These are phyloP conservation scores for Seiridium cupressi DNA, from an alignment of 2,329 filamentous ascomycete genomes.

Conservation along the genomic window DNA sequence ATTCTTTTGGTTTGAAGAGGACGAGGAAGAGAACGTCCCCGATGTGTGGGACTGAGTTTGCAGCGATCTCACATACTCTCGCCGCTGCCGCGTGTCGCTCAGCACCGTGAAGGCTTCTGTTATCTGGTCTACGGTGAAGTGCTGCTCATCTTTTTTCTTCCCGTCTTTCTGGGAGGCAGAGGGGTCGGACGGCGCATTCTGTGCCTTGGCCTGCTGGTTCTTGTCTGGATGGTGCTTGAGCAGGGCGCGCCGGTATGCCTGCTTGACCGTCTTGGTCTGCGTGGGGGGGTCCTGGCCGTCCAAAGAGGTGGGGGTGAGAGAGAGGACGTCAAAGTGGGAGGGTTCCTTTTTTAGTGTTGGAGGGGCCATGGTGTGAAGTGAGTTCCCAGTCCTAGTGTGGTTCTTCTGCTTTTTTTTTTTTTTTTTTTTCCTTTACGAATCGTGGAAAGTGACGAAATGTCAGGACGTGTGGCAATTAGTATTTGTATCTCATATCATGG, in stretches of 20 bases:
- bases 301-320: constrained; percentile 48
- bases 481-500: not conserved
- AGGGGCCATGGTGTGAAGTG: constrained; percentile 19
- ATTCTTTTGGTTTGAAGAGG: not conserved
- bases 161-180: constrained; percentile 8
- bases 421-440: too few relatives aligned
- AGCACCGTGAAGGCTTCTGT: constrained; percentile 57
- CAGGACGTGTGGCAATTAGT: not conserved
- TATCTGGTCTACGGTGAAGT: constrained; percentile 63
- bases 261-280: constrained; percentile 48
- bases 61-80: constrained; percentile 53
- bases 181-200: constrained; percentile 6
- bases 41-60: constrained; percentile 18
- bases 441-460: too few relatives aligned
- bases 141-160: not conserved
- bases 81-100: constrained; percentile 45
- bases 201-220: constrained; percentile 17
- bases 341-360: constrained; percentile 28
- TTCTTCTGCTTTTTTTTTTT: too few relatives aligned
- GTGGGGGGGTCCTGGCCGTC: constrained; percentile 39
- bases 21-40: constrained; percentile 6
- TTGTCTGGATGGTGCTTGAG: constrained; percentile 68
- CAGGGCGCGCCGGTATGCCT: constrained; percentile 63
- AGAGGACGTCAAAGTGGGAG: constrained; percentile 62
- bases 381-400: too few relatives aligned